These are phyloP conservation scores for Periconia digitata DNA, from an alignment of 2,329 filamentous ascomycete species.

Conservation along the genomic window DNA sequence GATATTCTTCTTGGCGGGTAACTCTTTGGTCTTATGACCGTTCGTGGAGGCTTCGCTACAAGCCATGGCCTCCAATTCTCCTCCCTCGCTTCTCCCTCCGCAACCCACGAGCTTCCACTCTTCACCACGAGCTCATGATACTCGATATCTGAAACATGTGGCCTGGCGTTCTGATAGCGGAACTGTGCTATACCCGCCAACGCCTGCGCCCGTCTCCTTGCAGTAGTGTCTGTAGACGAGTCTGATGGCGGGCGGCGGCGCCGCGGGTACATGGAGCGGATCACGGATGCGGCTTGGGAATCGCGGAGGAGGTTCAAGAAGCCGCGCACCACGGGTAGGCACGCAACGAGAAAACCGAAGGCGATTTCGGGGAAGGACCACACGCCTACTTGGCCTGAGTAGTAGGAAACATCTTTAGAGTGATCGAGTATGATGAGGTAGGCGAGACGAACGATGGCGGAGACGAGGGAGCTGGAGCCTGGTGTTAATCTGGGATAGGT, in stretches of 20 bases:
- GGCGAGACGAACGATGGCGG: background rate
- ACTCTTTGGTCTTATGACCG: background rate
- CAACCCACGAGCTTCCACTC: background rate
- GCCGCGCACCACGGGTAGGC: background rate
- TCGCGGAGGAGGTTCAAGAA: background rate
- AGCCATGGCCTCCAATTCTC: background rate
- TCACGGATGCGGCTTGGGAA: background rate
- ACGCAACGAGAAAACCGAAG: constrained; percentile 4
- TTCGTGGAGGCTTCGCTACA: background rate
- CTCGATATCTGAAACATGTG: background rate
- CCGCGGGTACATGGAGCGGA: background rate
- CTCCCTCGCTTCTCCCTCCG: background rate
- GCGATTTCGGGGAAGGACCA: background rate
- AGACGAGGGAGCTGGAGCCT: background rate
- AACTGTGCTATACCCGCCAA: no score
- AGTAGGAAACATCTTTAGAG: background rate
- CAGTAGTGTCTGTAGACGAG: background rate
- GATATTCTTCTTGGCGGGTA: background rate
- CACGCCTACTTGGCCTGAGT: background rate
- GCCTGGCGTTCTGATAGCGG: background rate
- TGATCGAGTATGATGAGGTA: background rate
- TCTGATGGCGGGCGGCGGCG: no score
- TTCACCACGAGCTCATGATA: background rate
- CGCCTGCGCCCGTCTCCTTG: no score
- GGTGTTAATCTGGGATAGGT: background rate